Evolutionary conservation across 192 early-diverging fungal species (phyloP).

Genomic region (Thamnidium elegans): DNA sequence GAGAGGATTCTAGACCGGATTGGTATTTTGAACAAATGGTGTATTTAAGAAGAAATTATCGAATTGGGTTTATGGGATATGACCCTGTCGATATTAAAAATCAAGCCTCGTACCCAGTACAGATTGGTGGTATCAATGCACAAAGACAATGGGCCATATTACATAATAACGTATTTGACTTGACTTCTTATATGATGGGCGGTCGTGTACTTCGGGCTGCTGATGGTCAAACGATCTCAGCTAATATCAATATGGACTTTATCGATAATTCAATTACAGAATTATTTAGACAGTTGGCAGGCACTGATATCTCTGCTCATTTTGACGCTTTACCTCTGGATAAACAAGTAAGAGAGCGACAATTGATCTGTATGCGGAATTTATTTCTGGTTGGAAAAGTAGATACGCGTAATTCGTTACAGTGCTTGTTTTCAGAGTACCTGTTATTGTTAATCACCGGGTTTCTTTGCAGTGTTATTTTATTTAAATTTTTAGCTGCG

Average conservation of each 20-base stretch:
- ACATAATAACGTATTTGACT: slow-evolving; percentile 66
- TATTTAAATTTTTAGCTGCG: slow-evolving; percentile 96
- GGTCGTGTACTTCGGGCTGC: slow-evolving; percentile 42
- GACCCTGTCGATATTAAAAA: slow-evolving; percentile 59
- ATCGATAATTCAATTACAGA: slow-evolving; percentile 56
- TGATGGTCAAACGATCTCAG: slow-evolving; percentile 41
- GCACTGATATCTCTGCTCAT: slow-evolving; percentile 60
- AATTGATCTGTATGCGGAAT: slow-evolving; percentile 76
- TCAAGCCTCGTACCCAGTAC: slow-evolving; percentile 39
- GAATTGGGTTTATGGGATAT: slow-evolving; percentile 67
- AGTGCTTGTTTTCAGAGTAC: slow-evolving; percentile 82
- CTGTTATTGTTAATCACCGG: slow-evolving; percentile 78
- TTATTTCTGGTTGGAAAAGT: slow-evolving; percentile 87
- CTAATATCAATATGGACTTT: slow-evolving; percentile 50
- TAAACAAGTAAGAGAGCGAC: slow-evolving; percentile 39
- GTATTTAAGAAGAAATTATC: slow-evolving; percentile 58
- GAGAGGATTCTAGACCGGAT: slow-evolving; percentile 57
- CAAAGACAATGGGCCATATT: slow-evolving; percentile 54
- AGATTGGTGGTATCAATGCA: slow-evolving; percentile 33
- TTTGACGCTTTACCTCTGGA: slow-evolving; percentile 60
- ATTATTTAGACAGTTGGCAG: slow-evolving; percentile 63
- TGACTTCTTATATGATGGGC: slow-evolving; percentile 64
- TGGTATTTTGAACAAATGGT: slow-evolving; percentile 71
- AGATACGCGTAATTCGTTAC: slow-evolving; percentile 75
- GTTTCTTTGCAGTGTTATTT: slow-evolving; percentile 79